Percentiles rank a stretch among this genome's conserved stretches.
phyloP scores from a whole-genome alignment of 2,329 filamentous ascomycete genomes.

The Talaromyces marneffei region DNA sequence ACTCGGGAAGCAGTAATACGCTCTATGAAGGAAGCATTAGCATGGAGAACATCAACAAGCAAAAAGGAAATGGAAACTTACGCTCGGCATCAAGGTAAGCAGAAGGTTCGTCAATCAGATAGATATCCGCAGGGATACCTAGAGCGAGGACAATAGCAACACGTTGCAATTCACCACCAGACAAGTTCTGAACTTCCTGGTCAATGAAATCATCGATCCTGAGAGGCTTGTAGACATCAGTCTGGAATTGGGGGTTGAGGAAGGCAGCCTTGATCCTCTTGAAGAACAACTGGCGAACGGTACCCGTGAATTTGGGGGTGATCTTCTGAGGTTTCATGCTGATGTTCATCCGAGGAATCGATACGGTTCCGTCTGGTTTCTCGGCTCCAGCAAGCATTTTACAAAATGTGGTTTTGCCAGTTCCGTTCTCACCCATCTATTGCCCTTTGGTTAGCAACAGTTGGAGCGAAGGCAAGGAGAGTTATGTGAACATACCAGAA shows the following conservation, averaged over 20 bases:
- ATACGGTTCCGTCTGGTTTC: slow-evolving; percentile 75
- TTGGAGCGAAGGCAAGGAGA: neutral
- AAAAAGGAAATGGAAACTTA: neutral
- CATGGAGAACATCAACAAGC: neutral
- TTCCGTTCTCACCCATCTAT: slow-evolving; percentile 94
- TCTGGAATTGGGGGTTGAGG: slow-evolving; percentile 96
- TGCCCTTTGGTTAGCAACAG: neutral
- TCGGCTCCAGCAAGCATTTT: slow-evolving; percentile 87
- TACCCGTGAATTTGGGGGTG: slow-evolving; percentile 95
- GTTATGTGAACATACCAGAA: slow-evolving; percentile 54
- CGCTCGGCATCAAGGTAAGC: slow-evolving; percentile 96
- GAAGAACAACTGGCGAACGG: slow-evolving; percentile 96
- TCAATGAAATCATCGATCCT: slow-evolving; percentile 99
- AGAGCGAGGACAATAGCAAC: slow-evolving; percentile 97
- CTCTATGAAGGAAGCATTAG: slow-evolving; percentile 37
- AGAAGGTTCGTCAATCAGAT: slow-evolving; percentile 95
- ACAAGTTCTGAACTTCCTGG: slow-evolving; percentile 98
- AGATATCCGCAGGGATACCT: slow-evolving; percentile 92
- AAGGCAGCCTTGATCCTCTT: slow-evolving; percentile 99
- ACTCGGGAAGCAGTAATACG: slow-evolving; percentile 95
- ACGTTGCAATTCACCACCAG: slow-evolving; percentile 98
- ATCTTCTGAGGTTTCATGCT: slow-evolving; percentile 99
- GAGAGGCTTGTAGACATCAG: slow-evolving; percentile 98
- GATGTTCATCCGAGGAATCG: slow-evolving; percentile 90
- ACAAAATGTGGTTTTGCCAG: slow-evolving; percentile 98